These are phyloP conservation scores for Lophiostoma macrostomum DNA, from an alignment of 495 filamentous ascomycete genomes.

Conservation along the genomic window DNA sequence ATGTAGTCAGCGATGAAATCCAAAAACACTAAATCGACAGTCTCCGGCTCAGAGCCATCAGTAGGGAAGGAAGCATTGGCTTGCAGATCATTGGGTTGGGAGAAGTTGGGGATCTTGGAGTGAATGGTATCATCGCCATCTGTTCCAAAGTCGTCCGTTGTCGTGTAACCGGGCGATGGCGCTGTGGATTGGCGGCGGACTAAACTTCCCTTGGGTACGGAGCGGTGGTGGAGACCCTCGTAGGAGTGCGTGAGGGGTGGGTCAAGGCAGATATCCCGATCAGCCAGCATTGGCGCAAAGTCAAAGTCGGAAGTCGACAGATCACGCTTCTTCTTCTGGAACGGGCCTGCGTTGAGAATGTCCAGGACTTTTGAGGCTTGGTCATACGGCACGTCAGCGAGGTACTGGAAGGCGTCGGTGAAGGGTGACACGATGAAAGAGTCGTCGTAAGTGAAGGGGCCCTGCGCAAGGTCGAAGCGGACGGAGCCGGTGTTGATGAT, in stretches of 20 bases:
- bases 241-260: slow-evolving; percentile 32
- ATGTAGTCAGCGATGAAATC: slow-evolving; percentile 85
- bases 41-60: slow-evolving; percentile 27
- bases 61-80: slow-evolving; percentile 50
- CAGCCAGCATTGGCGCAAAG: slow-evolving; percentile 34
- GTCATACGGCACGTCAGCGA: slow-evolving; percentile 72
- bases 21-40: slow-evolving; percentile 82
- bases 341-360: slow-evolving; percentile 43
- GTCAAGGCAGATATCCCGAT: slow-evolving; percentile 46
- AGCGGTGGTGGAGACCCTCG: background rate
- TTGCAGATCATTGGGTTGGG: slow-evolving; percentile 78
- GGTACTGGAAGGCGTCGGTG: slow-evolving; percentile 68
- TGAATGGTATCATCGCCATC: slow-evolving; percentile 93
- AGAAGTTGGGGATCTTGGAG: slow-evolving; percentile 65
- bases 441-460: slow-evolving; percentile 80
- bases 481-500: slow-evolving; percentile 86
- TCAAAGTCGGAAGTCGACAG: slow-evolving; percentile 31
- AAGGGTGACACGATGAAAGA: slow-evolving; percentile 87
- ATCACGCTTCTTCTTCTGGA: slow-evolving; percentile 43
- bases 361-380: slow-evolving; percentile 53
- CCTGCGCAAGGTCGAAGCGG: slow-evolving; percentile 92
- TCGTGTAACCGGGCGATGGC: slow-evolving; percentile 73
- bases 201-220: slow-evolving; percentile 27
- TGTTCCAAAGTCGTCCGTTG: slow-evolving; percentile 74
- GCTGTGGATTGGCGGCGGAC: slow-evolving; percentile 43